Conservation (phyloP, 352 stramenopile species). For the Thalassiosira pacifica region DNA sequence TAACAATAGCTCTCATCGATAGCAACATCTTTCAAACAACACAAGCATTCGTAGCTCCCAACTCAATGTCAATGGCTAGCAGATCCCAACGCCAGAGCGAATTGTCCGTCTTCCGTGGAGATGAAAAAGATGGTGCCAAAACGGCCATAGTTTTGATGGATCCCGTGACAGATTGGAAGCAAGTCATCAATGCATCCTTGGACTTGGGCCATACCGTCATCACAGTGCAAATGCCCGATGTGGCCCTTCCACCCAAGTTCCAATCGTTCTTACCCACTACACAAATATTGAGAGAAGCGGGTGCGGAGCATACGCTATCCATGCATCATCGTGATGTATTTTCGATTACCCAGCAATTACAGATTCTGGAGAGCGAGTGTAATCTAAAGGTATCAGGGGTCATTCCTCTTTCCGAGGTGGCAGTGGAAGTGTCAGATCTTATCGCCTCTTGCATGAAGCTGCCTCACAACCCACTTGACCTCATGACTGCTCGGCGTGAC, state of each 20-base stretch:
- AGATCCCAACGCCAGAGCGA: not conserved
- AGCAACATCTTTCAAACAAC: not conserved
- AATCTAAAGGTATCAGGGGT: conserved; percentile 27
- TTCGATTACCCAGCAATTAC: conserved; percentile 15
- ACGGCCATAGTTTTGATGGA: conserved; percentile 2
- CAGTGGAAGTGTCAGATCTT: conserved; percentile 38
- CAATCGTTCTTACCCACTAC: conserved; percentile 34
- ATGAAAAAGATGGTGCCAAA: not conserved
- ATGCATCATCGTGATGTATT: conserved; percentile 45
- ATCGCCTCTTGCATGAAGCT: conserved; percentile 24
- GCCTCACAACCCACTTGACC: conserved; percentile 36
- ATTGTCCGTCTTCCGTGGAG: not conserved
- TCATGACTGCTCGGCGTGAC: conserved; percentile 26
- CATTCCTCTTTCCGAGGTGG: conserved; percentile 25
- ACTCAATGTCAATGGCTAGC: not conserved
- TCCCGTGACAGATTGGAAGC: conserved; percentile 37
- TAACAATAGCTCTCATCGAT: too few species aligned
- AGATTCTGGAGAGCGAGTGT: conserved; percentile 8
- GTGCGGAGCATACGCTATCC: conserved; percentile 15
- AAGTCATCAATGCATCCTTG: conserved; percentile 34
- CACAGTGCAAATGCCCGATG: conserved; percentile 37
- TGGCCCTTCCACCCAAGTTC: conserved; percentile 14
- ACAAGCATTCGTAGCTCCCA: not conserved
- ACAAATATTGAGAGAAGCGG: conserved; percentile 22
- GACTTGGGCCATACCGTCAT: conserved; percentile 14